Evolutionary conservation across 2,329 filamentous ascomycete species (phyloP).

Genomic region (Cercospora sesami): DNA sequence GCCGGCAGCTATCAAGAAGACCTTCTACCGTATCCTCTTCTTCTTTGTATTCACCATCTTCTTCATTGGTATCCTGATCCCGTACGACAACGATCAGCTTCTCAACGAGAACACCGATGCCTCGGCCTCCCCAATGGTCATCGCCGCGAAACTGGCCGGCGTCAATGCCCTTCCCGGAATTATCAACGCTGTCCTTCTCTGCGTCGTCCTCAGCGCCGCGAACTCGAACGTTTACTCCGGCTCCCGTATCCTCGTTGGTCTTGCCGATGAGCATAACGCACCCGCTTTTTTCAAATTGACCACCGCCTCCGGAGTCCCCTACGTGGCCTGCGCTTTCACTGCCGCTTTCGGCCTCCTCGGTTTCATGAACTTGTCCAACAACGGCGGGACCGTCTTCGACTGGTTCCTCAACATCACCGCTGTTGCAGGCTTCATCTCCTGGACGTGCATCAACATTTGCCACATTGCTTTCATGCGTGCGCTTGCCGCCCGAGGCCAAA

Average conservation of each 20-base stretch:
- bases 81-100: conserved; percentile 40
- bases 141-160: conserved; percentile 62
- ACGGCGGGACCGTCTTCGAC: conserved; percentile 67
- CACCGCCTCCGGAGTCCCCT: conserved; percentile 65
- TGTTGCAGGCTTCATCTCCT: conserved; percentile 73
- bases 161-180: conserved; percentile 62
- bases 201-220: conserved; percentile 67
- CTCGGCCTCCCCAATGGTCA: conserved; percentile 65
- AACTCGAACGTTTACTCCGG: conserved; percentile 70
- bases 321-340: conserved; percentile 69
- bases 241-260: conserved; percentile 66
- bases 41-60: conserved; percentile 42
- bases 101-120: conserved; percentile 44
- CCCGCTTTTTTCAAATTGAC: conserved; percentile 58
- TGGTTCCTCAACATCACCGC: conserved; percentile 75
- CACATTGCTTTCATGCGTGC: conserved; percentile 73
- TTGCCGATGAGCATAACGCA: conserved; percentile 61
- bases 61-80: conserved; percentile 41
- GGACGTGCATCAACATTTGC: conserved; percentile 66
- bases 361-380: conserved; percentile 71
- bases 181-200: conserved; percentile 71
- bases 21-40: conserved; percentile 41
- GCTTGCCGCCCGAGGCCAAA: conserved; percentile 66
- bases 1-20: conserved; percentile 40
- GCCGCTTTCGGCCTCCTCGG: conserved; percentile 68